Evolutionary conservation across 108 stramenopile genomes (phyloP), one percentile per base, ranked within the genome.

Genomic region (Nannochloropsis granulata): DNA sequence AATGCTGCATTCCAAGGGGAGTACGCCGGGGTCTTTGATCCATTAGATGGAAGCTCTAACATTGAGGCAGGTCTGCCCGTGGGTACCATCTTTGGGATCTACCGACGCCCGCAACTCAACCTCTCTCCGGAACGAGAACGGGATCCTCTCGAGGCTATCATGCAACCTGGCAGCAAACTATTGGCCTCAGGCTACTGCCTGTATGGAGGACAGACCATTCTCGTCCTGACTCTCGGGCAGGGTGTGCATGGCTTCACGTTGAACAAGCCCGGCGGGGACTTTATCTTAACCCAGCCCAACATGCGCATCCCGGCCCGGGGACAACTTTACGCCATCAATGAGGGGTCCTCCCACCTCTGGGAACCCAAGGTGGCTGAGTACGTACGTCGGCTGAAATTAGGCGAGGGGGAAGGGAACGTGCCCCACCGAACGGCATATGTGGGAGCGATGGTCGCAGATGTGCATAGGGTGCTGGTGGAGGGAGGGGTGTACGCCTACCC

Each of bases 401-500:
- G 83, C 24, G 26, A 14, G 8, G 24, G 82, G 82, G 82, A 23
- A 0, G 71, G 21, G 71, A 23, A 78, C 25, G 78, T 24, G 71
- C 42, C 83, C 26, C 80, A 86, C 12, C 83, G 83, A 25, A 84
- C 83, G 25, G 81, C 43, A 24, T 89, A 89, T 84, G 83, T 44
- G 19, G 89, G 89, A 19, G 88, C 89, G 19, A 43, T 90, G 43
- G 88, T 89, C 44, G 89, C 89, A 21, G 89, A 90, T 43, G 25
- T 90, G 42, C 88, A 90, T 79, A 86, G 86, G 83, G 45, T 90
- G 14, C 85, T 90, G 43, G 14, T 45, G 23, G 12, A 87, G 21
- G 89, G 89, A 19, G 89, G 89, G 2, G 85, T 90, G 23, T 90
- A 89, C 45, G 88, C 82, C 13, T 90, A 90, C 84, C 90, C 90